Base-by-base conservation (phyloP, 2,329 filamentous ascomycete genomes). In the Colletotrichum falcatum region DNA sequence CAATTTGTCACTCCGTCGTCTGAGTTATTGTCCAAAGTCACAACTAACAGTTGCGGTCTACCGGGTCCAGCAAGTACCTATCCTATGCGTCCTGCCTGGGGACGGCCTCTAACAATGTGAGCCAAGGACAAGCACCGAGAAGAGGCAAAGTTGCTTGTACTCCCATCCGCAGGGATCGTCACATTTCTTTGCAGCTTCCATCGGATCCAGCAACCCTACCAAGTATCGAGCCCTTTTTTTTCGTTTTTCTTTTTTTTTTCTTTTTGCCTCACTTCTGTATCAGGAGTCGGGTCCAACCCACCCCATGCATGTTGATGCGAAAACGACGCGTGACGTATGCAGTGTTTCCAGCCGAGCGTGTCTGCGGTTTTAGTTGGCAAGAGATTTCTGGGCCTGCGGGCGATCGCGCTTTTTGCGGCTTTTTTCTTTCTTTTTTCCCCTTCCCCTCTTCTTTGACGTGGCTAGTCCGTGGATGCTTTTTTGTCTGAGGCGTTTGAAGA, bases 401-500 rank as follows among this genome's bases (percentile, higher is more conserved):
- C 16, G 4, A 33, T 37, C 42, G 30, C 16, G 33, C 30, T 39
- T 39, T 18, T 39, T 14, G 37, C 37, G 37, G 14, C 37, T 20
- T 11, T 49, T 1, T 51, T 28, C 18, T 14, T 28, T n/a, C 26
- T 28, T 49, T 44, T 37, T n/a, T 30, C 18, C 18, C 9, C 2
- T 8, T 28, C n/a, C n/a, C n/a, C n/a, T 16, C 11, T 28, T 39
- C 26, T 51, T 39, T 37, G 59, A 39, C n/a, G 30, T 61, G 44
- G 59, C 44, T 51, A 61, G 44, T 33, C 49, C 61, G 49, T 46
- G 61, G 61, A 20, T 55, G 55, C 55, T 65, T 39, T 23, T 69
- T 23, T 69, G 28, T 54, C 51, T 66, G 46, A 60, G 23, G n/a
- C 33, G 54, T 59, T 58, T 51, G 63, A 44, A 53, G 60, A 66